These are phyloP conservation scores for Cyclotella atomus DNA, from an alignment of 108 stramenopile genomes.

Conservation along the genomic window DNA sequence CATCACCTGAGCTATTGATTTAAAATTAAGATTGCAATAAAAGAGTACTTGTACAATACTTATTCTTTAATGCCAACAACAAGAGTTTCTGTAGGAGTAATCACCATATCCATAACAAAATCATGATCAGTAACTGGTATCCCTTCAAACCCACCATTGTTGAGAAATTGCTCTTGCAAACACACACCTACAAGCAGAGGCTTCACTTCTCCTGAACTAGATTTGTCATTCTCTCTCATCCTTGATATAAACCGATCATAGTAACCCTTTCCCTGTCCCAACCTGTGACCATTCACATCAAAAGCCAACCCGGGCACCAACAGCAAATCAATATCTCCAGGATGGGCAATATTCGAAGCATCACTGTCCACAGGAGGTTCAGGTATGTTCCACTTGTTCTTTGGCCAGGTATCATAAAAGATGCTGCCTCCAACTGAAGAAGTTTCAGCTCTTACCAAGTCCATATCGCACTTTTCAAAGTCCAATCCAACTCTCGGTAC, in stretches of 20 bases:
- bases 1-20: no score
- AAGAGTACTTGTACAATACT: no score
- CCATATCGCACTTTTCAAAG: constrained; percentile 89
- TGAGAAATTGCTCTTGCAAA: constrained; percentile 61
- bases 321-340: constrained; percentile 83
- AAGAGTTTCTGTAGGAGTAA: constrained; percentile 55
- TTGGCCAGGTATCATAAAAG: constrained; percentile 83
- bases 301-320: constrained; percentile 90
- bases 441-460: constrained; percentile 64
- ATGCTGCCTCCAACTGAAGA: neutral
- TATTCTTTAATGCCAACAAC: no score
- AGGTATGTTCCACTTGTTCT: constrained; percentile 90
- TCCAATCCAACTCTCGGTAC: constrained; percentile 88
- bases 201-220: constrained; percentile 7
- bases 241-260: constrained; percentile 89
- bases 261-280: constrained; percentile 93
- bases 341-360: constrained; percentile 61
- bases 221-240: constrained; percentile 39
- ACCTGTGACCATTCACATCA: constrained; percentile 63
- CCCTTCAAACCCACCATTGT: neutral
- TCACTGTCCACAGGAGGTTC: constrained; percentile 69
- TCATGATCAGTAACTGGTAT: constrained; percentile 69
- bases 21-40: no score
- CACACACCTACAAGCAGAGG: constrained; percentile 79
- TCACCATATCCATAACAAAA: constrained; percentile 70